These are phyloP conservation scores for Candida rishiriensis DNA, from an alignment of 805 yeast species.

Conservation along the genomic window DNA sequence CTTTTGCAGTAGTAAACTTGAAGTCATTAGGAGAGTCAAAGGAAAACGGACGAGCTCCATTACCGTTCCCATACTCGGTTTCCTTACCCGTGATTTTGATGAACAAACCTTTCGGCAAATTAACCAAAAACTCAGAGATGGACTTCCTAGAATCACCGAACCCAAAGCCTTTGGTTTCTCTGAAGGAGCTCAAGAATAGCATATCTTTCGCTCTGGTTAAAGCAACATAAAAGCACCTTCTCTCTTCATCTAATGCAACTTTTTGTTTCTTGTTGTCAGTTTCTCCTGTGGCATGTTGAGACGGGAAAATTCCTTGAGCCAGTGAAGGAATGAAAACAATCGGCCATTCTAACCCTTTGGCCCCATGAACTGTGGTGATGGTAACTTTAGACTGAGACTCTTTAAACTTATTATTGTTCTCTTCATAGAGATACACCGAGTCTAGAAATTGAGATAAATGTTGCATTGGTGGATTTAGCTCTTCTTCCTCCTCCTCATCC, in stretches of 20 bases:
- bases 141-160: slow-evolving; percentile 7
- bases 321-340: slow-evolving; percentile 79
- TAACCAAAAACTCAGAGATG: background rate
- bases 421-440: slow-evolving; percentile 28
- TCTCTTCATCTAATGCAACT: slow-evolving; percentile 60
- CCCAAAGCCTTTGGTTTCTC: slow-evolving; percentile 13
- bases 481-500: slow-evolving; percentile 18
- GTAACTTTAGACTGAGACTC: slow-evolving; percentile 20
- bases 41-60: too few species aligned
- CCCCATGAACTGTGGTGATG: slow-evolving; percentile 82
- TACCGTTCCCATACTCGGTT: too few species aligned
- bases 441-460: slow-evolving; percentile 30
- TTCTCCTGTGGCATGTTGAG: slow-evolving; percentile 38
- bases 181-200: slow-evolving; percentile 21
- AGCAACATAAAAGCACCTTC: slow-evolving; percentile 85
- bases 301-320: slow-evolving; percentile 63
- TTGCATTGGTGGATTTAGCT: slow-evolving; percentile 16
- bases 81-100: too few species aligned
- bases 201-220: slow-evolving; percentile 71
- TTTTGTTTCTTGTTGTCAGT: slow-evolving; percentile 18
- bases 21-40: too few species aligned
- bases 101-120: background rate
- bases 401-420: slow-evolving; percentile 8
- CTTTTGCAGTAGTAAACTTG: too few species aligned
- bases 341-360: slow-evolving; percentile 96